Evolutionary conservation across 2,329 filamentous ascomycete species (phyloP).

Genomic region (Emergomyces orientalis): DNA sequence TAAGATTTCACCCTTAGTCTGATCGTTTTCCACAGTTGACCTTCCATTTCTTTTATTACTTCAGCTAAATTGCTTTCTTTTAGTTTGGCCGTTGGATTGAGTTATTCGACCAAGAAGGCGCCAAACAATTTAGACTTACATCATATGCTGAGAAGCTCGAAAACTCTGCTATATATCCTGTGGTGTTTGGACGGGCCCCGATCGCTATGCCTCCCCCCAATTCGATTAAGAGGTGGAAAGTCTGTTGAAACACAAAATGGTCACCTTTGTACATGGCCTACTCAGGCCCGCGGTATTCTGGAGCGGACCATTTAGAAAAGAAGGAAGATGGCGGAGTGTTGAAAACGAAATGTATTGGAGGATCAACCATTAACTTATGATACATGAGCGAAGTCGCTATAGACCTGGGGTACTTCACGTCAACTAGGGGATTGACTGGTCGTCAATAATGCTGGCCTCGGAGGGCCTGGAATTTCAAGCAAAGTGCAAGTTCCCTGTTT

Average conservation of each 20-base stretch:
- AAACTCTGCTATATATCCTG: slow-evolving; percentile 10
- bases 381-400: not conserved
- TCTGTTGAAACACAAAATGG: not conserved
- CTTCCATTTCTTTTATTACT: not conserved
- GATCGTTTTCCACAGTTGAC: not conserved
- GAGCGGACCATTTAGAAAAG: not conserved
- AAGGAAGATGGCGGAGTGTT: not conserved
- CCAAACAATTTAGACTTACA: slow-evolving; percentile 17
- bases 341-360: not conserved
- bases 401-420: not conserved
- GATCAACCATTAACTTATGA: not conserved
- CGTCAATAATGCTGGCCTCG: not conserved
- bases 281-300: not conserved
- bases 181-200: not conserved
- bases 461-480: no score
- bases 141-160: slow-evolving; percentile 15
- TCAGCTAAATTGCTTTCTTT: not conserved
- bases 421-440: not conserved
- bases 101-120: slow-evolving; percentile 14
- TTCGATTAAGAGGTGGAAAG: no score
- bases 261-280: not conserved
- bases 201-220: not conserved
- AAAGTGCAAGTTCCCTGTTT: no score
- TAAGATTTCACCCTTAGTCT: slow-evolving; percentile 19
- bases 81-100: slow-evolving; percentile 18